Percentiles rank a stretch among this genome's conserved stretches.
These are phyloP conservation scores for Teunomyces lycoperdinae DNA, from an alignment of 805 yeast species.

Conservation along the genomic window DNA sequence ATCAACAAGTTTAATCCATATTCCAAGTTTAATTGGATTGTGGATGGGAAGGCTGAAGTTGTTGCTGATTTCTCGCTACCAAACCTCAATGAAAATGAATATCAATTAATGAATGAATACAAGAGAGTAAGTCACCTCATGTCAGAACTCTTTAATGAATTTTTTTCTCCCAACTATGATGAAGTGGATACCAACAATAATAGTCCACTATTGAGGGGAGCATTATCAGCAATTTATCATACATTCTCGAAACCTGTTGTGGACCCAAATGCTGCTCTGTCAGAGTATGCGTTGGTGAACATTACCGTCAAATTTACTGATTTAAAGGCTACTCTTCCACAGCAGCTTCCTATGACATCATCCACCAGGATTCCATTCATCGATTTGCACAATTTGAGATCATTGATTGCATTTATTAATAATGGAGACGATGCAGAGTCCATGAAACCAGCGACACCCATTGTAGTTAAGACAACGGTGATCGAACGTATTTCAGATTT, in stretches of 20 bases:
- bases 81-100: constrained; percentile 26
- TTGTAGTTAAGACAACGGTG: constrained; percentile 37
- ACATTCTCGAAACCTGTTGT: constrained; percentile 28
- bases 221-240: constrained; percentile 40
- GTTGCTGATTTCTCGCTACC: constrained; percentile 75
- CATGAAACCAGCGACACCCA: constrained; percentile 17
- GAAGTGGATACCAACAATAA: constrained; percentile 7
- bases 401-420: constrained; percentile 61
- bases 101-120: constrained; percentile 15
- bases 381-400: constrained; percentile 56
- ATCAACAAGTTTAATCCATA: constrained; percentile 25
- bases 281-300: constrained; percentile 63
- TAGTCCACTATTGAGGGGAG: constrained; percentile 34
- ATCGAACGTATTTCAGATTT: constrained; percentile 42
- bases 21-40: constrained; percentile 67
- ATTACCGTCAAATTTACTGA: constrained; percentile 63
- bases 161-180: constrained; percentile 12
- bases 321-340: constrained; percentile 53
- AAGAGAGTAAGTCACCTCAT: constrained; percentile 24
- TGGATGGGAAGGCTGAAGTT: constrained; percentile 66
- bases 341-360: constrained; percentile 47
- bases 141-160: constrained; percentile 25
- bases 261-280: constrained; percentile 8
- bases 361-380: constrained; percentile 54
- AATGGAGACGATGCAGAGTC: constrained; percentile 25